Percentiles rank a stretch among this genome's conserved stretches.
Conservation (phyloP, 768 basidiomycete genomes). For the Tricholoma matsutake region DNA sequence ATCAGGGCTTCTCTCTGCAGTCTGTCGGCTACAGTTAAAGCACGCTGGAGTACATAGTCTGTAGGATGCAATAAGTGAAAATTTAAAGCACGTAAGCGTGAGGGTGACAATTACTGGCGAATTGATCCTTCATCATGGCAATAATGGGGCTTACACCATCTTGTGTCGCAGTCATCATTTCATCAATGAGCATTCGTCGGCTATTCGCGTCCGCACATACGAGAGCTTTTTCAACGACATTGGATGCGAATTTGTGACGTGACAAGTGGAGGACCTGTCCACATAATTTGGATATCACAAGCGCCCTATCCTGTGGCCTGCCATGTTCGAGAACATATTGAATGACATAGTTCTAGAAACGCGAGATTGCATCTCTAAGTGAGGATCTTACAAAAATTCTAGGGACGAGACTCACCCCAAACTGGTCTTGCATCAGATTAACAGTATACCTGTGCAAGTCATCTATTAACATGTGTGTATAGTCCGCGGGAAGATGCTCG, state of each 20-base stretch:
- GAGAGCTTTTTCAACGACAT: slow-evolving; percentile 92
- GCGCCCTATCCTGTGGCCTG: slow-evolving; percentile 58
- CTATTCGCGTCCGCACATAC: slow-evolving; percentile 60
- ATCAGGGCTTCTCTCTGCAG: slow-evolving; percentile 70
- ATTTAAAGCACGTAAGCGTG: neutral
- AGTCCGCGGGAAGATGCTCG: slow-evolving; percentile 71
- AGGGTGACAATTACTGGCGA: slow-evolving; percentile 61
- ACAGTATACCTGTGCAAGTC: slow-evolving; percentile 74
- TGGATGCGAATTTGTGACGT: slow-evolving; percentile 91
- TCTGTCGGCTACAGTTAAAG: slow-evolving; percentile 63
- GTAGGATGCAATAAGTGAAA: slow-evolving; percentile 1
- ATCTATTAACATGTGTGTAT: slow-evolving; percentile 70
- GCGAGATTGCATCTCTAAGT: slow-evolving; percentile 26
- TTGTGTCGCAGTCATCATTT: slow-evolving; percentile 64
- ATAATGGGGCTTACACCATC: slow-evolving; percentile 70
- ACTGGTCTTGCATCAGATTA: slow-evolving; percentile 85
- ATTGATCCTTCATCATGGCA: slow-evolving; percentile 85
- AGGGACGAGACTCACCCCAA: slow-evolving; percentile 61
- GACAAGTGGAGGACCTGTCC: slow-evolving; percentile 80
- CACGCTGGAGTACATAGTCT: slow-evolving; percentile 89
- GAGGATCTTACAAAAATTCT: slow-evolving; percentile 13
- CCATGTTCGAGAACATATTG: slow-evolving; percentile 91
- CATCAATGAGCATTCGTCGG: slow-evolving; percentile 71
- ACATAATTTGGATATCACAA: slow-evolving; percentile 64
- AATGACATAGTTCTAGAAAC: slow-evolving; percentile 82